phyloP scores from a whole-genome alignment of 495 filamentous ascomycete species.

The Penicillium macrosclerotiorum region DNA sequence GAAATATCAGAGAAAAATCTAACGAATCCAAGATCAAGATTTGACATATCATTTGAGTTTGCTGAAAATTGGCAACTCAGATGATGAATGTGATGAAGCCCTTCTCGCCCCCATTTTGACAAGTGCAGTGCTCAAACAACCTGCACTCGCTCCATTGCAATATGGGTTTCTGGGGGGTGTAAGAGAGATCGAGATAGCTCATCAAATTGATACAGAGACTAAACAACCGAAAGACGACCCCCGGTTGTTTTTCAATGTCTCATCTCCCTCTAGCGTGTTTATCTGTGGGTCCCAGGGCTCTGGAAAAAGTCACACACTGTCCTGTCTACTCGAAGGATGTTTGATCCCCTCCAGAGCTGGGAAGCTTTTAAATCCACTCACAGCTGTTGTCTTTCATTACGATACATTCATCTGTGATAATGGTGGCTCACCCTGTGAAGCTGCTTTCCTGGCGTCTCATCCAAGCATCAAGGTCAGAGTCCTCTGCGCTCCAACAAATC shows the following conservation, averaged over 20 bases:
- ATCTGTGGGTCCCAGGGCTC: slow-evolving; percentile 77
- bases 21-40: too few relatives aligned
- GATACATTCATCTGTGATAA: slow-evolving; percentile 56
- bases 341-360: slow-evolving; percentile 44
- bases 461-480: slow-evolving; percentile 56
- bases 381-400: slow-evolving; percentile 69
- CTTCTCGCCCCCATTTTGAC: slow-evolving; percentile 7
- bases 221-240: slow-evolving; percentile 49
- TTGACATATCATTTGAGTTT: too few relatives aligned
- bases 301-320: slow-evolving; percentile 72
- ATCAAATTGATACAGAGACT: not conserved
- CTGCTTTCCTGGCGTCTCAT: slow-evolving; percentile 60
- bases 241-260: slow-evolving; percentile 63
- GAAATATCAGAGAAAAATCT: too few relatives aligned
- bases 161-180: slow-evolving; percentile 13
- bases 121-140: not conserved
- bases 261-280: slow-evolving; percentile 66
- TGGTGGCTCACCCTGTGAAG: slow-evolving; percentile 63
- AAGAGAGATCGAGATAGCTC: not conserved
- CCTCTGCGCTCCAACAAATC: slow-evolving; percentile 62
- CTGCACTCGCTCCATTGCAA: slow-evolving; percentile 2
- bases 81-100: too few relatives aligned
- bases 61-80: too few relatives aligned
- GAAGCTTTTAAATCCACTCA: slow-evolving; percentile 48
- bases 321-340: slow-evolving; percentile 67